Base-by-base conservation (phyloP, 2,329 filamentous ascomycete species). In the Pestalotiopsis sp. region DNA sequence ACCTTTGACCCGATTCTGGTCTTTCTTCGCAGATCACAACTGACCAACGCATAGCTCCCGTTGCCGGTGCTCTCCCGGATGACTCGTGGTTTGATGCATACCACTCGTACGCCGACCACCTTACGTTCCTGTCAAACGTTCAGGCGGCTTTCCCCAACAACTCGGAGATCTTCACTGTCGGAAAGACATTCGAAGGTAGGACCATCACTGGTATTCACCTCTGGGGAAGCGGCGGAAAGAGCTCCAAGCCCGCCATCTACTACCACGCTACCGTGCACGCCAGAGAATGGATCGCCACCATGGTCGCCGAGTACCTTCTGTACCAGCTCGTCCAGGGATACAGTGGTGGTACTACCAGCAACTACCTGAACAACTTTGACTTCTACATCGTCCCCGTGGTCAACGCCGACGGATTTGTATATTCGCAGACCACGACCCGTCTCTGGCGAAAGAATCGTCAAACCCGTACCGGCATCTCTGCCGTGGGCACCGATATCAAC, bases 131-230 rank as follows among this genome's bases (percentile, higher is more conserved):
- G 71, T 76, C 78, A 3, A 81, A 84, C 67, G 76, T 89, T 11
- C 79, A 82, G 35, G 76, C 78, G 1, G 72, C 78, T 3, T 83
- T 84, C 71, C 79, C 85, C 3, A 70, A 75, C 3, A 82, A 85
- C 69, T 81, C 85, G 13, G 82, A 85, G 72, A 79, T 86, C 57
- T 78, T 87, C 52, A 78, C 76, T 17, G 76, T 80, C 5, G 86
- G 86, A 3, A 76, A 73, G 6, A 85, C 84, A 6, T 78, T 80
- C 24, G 74, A 84, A 65, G 83, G 83, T 1, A 78, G 82, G 22
- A 69, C 77, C 66, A 92, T 94, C 30, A 86, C 87, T 20, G 92
- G 89, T 20, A 80, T 88, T 57, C 85, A 86, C 73, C 79, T 88
- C 67, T 87, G 81, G 78, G 85, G 85, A n/a, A 79, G 73, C 66